Conservation (phyloP, 306 rosid genomes). For the Rubus idaeus region DNA sequence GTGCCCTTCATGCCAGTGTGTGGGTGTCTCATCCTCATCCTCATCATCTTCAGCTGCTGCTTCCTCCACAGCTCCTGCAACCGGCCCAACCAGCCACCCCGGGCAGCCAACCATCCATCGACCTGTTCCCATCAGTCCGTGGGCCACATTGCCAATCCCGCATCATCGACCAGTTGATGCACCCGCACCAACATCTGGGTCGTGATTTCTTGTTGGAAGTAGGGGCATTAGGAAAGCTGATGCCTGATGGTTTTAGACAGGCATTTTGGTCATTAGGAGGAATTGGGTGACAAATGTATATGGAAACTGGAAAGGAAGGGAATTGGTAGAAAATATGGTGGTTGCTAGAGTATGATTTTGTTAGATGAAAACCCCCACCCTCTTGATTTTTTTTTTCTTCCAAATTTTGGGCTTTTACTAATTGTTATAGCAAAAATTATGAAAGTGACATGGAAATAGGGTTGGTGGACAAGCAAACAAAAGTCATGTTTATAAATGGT, state of each 20-base stretch:
- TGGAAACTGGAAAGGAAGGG: neutral
- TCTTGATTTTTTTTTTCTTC: neutral
- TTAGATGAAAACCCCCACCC: constrained; percentile 19
- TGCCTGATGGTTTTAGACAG: neutral
- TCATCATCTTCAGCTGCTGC: constrained; percentile 40
- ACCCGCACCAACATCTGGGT: constrained; percentile 16
- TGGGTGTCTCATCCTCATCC: constrained; percentile 52
- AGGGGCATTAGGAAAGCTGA: neutral
- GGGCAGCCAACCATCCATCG: constrained; percentile 31
- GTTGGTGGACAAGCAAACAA: neutral
- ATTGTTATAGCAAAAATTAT: neutral
- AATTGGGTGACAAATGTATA: neutral
- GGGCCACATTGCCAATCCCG: constrained; percentile 55
- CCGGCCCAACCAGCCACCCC: constrained; percentile 22
- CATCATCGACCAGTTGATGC: constrained; percentile 34
- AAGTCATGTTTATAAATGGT: constrained; percentile 24
- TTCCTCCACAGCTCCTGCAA: constrained; percentile 10
- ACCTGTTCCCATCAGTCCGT: constrained; percentile 53
- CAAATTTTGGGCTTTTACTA: constrained; percentile 12
- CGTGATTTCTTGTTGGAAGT: constrained; percentile 9
- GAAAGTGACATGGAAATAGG: neutral
- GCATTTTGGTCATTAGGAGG: constrained; percentile 7
- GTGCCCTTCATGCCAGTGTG: constrained; percentile 96
- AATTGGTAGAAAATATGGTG: neutral
- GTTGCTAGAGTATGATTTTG: constrained; percentile 24